Evolutionary conservation across 2,329 filamentous ascomycete species (phyloP).

Genomic region (Epichloe scottii): DNA sequence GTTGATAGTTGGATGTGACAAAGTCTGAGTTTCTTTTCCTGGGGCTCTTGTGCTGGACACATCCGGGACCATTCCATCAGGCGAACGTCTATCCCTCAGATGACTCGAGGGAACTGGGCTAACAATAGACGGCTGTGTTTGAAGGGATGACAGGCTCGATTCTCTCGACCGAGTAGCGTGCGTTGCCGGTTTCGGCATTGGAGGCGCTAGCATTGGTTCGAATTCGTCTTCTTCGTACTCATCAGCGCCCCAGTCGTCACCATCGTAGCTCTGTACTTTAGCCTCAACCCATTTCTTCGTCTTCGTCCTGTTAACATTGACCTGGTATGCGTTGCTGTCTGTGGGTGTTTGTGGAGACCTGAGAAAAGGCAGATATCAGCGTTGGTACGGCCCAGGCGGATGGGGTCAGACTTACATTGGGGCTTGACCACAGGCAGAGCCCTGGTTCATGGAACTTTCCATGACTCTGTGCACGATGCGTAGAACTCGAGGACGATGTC

Average conservation of each 20-base stretch:
- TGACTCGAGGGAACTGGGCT: not conserved
- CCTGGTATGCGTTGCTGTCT: slow-evolving; percentile 45
- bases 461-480: slow-evolving; percentile 9
- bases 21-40: not conserved
- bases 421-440: slow-evolving; percentile 16
- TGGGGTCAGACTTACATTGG: slow-evolving; percentile 13
- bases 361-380: slow-evolving; percentile 6
- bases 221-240: slow-evolving; percentile 47
- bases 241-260: slow-evolving; percentile 81
- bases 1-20: not conserved
- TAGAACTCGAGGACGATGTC: not conserved
- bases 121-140: slow-evolving; percentile 1
- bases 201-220: slow-evolving; percentile 17
- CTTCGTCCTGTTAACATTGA: slow-evolving; percentile 79
- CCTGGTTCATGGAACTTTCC: slow-evolving; percentile 18
- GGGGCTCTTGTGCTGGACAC: not conserved
- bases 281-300: slow-evolving; percentile 94
- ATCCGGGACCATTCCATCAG: slow-evolving; percentile 1
- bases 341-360: slow-evolving; percentile 21
- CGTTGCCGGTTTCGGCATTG: not conserved
- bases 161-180: not conserved
- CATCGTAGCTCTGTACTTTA: slow-evolving; percentile 75
- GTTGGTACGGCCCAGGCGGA: not conserved
- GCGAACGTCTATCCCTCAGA: not conserved
- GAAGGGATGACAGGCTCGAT: slow-evolving; percentile 6